A percentile compares a stretch with the other conserved stretches of the same genome.
These are phyloP conservation scores for Testicularia cyperi DNA, from an alignment of 1,284 basidiomycete genomes.

Conservation along the genomic window DNA sequence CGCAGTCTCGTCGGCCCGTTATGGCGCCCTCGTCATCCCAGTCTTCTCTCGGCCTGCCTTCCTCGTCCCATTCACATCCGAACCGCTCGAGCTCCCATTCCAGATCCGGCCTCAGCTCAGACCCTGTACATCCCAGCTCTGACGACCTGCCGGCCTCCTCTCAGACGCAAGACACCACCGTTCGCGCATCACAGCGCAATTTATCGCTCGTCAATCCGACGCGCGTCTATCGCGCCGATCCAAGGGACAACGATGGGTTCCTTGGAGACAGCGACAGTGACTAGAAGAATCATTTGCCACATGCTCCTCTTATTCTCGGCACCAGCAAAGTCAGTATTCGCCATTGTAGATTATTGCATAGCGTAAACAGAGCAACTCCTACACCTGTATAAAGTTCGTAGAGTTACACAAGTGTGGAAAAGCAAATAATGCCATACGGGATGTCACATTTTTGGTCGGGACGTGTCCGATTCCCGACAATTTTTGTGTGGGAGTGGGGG, in stretches of 20 bases:
- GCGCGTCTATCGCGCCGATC: slow-evolving; percentile 15
- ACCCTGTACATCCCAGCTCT: slow-evolving; percentile 5
- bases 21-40: background rate
- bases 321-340: too few relatives aligned
- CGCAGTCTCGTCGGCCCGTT: background rate
- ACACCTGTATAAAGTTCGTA: too few relatives aligned
- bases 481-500: too few relatives aligned
- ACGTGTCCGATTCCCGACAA: too few relatives aligned
- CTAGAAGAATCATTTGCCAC: too few relatives aligned
- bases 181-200: slow-evolving; percentile 3
- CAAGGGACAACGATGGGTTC: slow-evolving; percentile 21
- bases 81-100: too few relatives aligned
- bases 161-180: background rate
- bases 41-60: background rate
- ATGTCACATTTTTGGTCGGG: too few relatives aligned
- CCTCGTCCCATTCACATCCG: slow-evolving; percentile 1
- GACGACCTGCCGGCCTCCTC: slow-evolving; percentile 1
- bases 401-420: too few relatives aligned
- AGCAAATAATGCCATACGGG: too few relatives aligned
- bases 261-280: slow-evolving; percentile 13
- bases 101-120: background rate
- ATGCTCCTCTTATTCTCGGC: too few relatives aligned
- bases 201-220: slow-evolving; percentile 29
- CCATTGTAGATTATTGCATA: too few relatives aligned
- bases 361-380: too few relatives aligned